phyloP scores from a whole-genome alignment of 2,329 filamentous ascomycete species.

The Coniochaeta hoffmannii region DNA sequence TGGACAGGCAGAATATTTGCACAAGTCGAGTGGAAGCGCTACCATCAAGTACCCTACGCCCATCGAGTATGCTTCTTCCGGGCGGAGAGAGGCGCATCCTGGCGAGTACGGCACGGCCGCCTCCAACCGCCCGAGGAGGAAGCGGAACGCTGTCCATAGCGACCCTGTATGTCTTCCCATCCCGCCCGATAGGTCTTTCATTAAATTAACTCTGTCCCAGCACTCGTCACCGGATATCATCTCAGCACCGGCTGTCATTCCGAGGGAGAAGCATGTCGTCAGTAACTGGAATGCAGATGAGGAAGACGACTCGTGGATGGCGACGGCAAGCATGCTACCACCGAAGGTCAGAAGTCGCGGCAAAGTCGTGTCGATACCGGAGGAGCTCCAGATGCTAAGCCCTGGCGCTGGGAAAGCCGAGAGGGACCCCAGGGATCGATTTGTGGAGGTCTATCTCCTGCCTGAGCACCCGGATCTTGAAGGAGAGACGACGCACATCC shows the following conservation, averaged over 20 bases:
- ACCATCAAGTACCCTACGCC: constrained; percentile 29
- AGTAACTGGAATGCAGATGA: not conserved
- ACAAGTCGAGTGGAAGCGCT: constrained; percentile 21
- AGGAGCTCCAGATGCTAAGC: not conserved
- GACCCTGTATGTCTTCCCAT: constrained; percentile 5
- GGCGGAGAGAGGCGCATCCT: not conserved
- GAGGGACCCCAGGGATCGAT: not conserved
- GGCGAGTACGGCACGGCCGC: not conserved
- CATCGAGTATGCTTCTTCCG: constrained; percentile 18
- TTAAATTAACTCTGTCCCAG: not conserved
- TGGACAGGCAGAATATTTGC: constrained; percentile 6
- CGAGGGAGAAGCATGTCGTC: not conserved
- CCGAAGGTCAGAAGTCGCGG: too few species aligned
- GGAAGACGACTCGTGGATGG: too few species aligned
- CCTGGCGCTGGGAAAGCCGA: not conserved
- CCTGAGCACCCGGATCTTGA: not conserved
- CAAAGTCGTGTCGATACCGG: not conserved
- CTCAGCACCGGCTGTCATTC: constrained; percentile 6
- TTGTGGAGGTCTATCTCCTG: not conserved
- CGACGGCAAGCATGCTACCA: too few species aligned
- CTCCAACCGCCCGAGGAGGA: constrained; percentile 1
- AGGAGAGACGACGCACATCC: not conserved
- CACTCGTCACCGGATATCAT: constrained; percentile 21
- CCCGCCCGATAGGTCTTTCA: not conserved
- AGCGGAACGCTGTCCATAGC: not conserved